phyloP scores from a whole-genome alignment of 805 yeast species.

The Candida berthetii region DNA sequence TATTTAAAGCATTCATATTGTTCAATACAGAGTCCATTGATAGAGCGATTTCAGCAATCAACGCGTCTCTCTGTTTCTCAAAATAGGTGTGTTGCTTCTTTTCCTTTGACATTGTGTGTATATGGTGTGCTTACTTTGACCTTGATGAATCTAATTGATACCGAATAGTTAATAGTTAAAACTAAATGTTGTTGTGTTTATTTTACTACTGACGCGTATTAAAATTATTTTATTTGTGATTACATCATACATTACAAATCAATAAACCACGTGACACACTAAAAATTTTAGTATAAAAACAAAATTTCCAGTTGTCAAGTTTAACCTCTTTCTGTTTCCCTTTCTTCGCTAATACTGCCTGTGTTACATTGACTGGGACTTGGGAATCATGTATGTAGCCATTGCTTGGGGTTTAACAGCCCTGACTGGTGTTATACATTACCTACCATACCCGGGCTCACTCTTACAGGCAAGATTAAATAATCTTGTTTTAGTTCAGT shows the following conservation, averaged over 20 bases:
- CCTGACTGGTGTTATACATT: not conserved
- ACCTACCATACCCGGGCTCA: constrained; percentile 7
- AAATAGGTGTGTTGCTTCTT: constrained; percentile 29
- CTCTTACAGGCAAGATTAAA: constrained; percentile 11
- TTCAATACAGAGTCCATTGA: constrained; percentile 61
- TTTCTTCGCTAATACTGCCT: not conserved
- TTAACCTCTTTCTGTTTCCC: not conserved
- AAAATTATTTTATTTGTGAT: too few relatives aligned
- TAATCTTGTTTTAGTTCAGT: constrained; percentile 16
- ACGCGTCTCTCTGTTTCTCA: constrained; percentile 52
- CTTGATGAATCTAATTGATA: too few relatives aligned
- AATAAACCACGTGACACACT: not conserved
- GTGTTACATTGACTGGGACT: constrained; percentile 8
- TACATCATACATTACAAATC: too few relatives aligned
- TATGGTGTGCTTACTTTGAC: too few relatives aligned
- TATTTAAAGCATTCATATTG: constrained; percentile 58
- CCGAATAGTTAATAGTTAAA: too few relatives aligned
- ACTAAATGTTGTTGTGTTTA: too few relatives aligned
- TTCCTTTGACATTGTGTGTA: not conserved
- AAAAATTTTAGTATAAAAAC: too few relatives aligned
- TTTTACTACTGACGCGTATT: too few relatives aligned
- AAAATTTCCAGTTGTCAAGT: too few relatives aligned
- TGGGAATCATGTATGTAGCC: not conserved
- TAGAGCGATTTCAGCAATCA: constrained; percentile 51
- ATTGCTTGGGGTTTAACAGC: too few relatives aligned